Evolutionary conservation across 192 early-diverging fungal species (phyloP).

Genomic region (Podochytrium sp.): DNA sequence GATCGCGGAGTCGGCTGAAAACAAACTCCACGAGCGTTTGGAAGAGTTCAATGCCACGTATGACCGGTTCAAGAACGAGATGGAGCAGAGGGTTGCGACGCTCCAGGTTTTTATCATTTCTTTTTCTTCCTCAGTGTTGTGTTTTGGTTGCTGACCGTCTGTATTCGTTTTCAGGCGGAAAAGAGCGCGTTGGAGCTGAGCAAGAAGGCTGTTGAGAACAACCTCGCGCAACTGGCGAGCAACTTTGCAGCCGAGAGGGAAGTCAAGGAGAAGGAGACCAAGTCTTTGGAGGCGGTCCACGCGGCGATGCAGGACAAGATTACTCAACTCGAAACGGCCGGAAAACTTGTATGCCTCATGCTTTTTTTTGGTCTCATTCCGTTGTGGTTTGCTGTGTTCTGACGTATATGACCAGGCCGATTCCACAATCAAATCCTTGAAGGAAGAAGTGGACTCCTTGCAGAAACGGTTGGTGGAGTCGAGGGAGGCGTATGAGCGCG

Average conservation of each 20-base stretch:
- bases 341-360: constrained; percentile 3
- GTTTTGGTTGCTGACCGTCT: no score
- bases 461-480: constrained; percentile 17
- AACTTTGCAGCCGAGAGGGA: not conserved
- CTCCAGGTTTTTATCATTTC: not conserved
- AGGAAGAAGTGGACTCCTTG: constrained; percentile 13
- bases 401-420: not conserved
- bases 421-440: constrained; percentile 9
- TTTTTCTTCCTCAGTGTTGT: not conserved
- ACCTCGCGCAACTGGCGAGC: not conserved
- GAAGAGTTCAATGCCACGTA: constrained; percentile 66
- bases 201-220: not conserved
- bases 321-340: constrained; percentile 1
- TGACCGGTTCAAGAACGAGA: constrained; percentile 68
- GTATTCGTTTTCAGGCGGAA: not conserved
- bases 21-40: constrained; percentile 46
- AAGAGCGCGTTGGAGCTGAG: not conserved
- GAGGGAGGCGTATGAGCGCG: constrained; percentile 29
- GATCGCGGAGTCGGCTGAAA: constrained; percentile 65
- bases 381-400: not conserved
- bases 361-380: not conserved
- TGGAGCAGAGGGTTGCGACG: constrained; percentile 38
- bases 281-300: not conserved
- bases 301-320: not conserved
- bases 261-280: not conserved